These are phyloP conservation scores for Tricholoma terreum DNA, from an alignment of 768 basidiomycete genomes.

Conservation along the genomic window DNA sequence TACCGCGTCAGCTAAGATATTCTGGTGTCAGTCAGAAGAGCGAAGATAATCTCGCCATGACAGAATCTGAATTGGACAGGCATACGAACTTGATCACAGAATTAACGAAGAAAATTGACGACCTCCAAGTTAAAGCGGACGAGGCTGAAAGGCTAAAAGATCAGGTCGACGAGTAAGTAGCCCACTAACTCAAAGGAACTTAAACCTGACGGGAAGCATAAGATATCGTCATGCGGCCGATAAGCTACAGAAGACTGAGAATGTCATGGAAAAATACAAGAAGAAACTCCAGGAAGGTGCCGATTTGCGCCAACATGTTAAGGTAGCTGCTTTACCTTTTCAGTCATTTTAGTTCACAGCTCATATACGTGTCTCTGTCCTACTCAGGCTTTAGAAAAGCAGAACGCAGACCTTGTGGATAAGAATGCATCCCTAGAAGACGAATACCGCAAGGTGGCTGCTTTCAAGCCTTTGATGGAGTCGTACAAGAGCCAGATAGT, in stretches of 20 bases:
- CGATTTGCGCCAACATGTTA: constrained; percentile 83
- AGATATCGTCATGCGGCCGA: constrained; percentile 93
- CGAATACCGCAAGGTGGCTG: constrained; percentile 82
- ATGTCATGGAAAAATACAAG: constrained; percentile 98
- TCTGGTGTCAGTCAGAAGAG: constrained; percentile 75
- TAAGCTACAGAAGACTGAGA: constrained; percentile 89
- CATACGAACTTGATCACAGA: constrained; percentile 67
- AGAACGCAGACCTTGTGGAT: constrained; percentile 90
- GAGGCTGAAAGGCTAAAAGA: constrained; percentile 83
- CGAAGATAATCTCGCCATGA: constrained; percentile 83
- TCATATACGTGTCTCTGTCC: neutral
- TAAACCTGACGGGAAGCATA: constrained; percentile 1
- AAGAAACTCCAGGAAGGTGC: constrained; percentile 96
- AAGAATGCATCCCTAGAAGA: constrained; percentile 91
- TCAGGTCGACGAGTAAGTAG: constrained; percentile 86
- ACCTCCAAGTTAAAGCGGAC: constrained; percentile 74
- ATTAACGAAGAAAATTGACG: constrained; percentile 75
- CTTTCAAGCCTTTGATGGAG: constrained; percentile 88
- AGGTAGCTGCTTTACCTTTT: constrained; percentile 43
- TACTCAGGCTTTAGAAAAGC: constrained; percentile 77
- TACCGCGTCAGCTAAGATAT: constrained; percentile 20
- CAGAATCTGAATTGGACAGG: constrained; percentile 82
- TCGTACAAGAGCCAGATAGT: constrained; percentile 86
- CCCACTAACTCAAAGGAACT: neutral
- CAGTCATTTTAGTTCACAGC: neutral